These are phyloP conservation scores for Graphiopsis chlorocephala DNA, from an alignment of 2,329 filamentous ascomycete species.

Conservation along the genomic window DNA sequence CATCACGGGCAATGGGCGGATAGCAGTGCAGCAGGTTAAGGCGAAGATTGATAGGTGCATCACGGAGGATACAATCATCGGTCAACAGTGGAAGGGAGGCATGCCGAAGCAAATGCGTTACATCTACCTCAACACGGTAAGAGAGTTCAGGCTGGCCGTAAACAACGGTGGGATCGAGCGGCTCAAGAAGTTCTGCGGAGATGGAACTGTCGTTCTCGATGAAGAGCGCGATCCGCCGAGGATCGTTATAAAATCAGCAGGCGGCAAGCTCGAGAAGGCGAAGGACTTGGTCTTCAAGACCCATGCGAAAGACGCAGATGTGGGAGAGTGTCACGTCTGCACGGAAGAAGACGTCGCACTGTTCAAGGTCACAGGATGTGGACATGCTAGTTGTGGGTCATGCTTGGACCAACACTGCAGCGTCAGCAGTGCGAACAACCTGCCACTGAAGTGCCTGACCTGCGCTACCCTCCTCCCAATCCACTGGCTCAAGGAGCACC, in stretches of 20 bases:
- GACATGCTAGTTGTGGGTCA: conserved; percentile 15
- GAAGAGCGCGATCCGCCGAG: not conserved
- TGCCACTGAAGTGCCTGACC: conserved; percentile 10
- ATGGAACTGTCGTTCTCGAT: not conserved
- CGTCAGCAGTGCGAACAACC: not conserved
- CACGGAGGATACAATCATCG: not conserved
- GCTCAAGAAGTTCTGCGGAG: conserved; percentile 3
- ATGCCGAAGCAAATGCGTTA: not conserved
- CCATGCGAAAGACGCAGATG: not conserved
- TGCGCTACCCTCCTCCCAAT: conserved; percentile 9
- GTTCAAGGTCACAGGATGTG: conserved; percentile 7
- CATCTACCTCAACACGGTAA: conserved; percentile 16
- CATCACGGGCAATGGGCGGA: conserved; percentile 8
- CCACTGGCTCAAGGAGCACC: not conserved
- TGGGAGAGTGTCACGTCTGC: conserved; percentile 13
- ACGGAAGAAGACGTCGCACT: not conserved
- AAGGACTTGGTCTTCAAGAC: conserved; percentile 2
- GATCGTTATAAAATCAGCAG: not conserved
- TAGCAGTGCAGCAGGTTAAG: not conserved
- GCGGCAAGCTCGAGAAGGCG: conserved; percentile 14
- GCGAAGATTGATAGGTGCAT: conserved; percentile 5
- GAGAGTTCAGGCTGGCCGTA: not conserved
- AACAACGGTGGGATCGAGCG: not conserved
- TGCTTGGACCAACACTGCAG: conserved; percentile 16
- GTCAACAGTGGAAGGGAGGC: not conserved